Evolutionary conservation across 441 rosid species (phyloP), one percentile per base, ranked within the genome.

Genomic region (Gossypium davidsonii): DNA sequence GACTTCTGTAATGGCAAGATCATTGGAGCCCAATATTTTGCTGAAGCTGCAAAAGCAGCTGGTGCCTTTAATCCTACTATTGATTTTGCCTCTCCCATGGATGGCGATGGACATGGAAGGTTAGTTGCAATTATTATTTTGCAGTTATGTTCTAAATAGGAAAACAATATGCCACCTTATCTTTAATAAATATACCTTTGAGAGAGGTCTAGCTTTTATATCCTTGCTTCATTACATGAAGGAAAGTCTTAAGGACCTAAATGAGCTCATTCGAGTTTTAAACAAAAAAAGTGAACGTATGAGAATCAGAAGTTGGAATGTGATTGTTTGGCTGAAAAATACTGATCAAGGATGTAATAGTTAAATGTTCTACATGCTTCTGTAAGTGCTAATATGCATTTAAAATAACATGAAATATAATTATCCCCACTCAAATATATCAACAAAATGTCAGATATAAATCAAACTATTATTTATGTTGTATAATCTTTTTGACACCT

Each of bases 51-150:
- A 60, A 91, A 77, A 82, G 99, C 98, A 53, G 94, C 97, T 81
- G 92, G 96, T 61, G 84, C 88, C 26, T 91, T 96, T 81, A 93
- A 96, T 84, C 97, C 98, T 53, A 76, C 88, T 21, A 68, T 89
- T 57, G 97, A 96, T 85, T 93, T 73, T 85, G 95, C 94, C 81
- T 96, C 99, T 70, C 99, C 99, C 48, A 55, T 96, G 93, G 99
- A 96, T 88, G 99, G 97, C 37, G 99, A 91, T 85, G 99, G 99
- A 67, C 99, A 96, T 84, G 99, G 99, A 85, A 93, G 99, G 98
- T 91, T 67, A 71, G 88, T 76, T 64, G 46, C 56, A 31, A 39
- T 39, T 48, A 60, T 6, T 28, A 6, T 72, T 60, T 68, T 60
- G 63, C 5, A 48, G 37, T 56, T 58, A 58, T 26, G 3, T 58